A percentile compares a stretch with the other conserved stretches of the same genome.
These are phyloP conservation scores for Leccinum incarnatum DNA, from an alignment of 768 basidiomycete genomes.

Conservation along the genomic window DNA sequence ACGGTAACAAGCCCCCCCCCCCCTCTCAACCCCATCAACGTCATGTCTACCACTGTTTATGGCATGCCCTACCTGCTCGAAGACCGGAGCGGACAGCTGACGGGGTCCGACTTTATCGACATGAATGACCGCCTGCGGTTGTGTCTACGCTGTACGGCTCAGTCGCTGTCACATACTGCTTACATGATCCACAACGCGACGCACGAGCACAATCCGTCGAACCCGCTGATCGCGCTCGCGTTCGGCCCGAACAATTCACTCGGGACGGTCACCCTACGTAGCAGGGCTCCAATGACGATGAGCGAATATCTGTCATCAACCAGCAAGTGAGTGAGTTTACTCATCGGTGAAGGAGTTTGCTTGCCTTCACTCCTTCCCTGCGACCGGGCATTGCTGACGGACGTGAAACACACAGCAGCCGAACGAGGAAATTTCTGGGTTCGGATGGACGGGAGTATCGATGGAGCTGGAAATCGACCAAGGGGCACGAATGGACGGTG, in stretches of 20 bases:
- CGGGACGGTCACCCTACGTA: constrained; percentile 49
- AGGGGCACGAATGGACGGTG: constrained; percentile 65
- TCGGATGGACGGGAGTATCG: constrained; percentile 60
- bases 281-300: constrained; percentile 42
- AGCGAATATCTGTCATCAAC: constrained; percentile 41
- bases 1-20: neutral
- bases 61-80: constrained; percentile 63
- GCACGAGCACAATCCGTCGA: constrained; percentile 23
- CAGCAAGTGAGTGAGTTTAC: constrained; percentile 39
- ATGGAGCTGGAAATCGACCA: constrained; percentile 51
- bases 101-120: constrained; percentile 59
- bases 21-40: neutral
- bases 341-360: neutral
- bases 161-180: constrained; percentile 39
- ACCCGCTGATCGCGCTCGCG: constrained; percentile 47
- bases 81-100: constrained; percentile 54
- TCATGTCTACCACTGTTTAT: constrained; percentile 38
- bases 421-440: constrained; percentile 51
- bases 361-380: neutral
- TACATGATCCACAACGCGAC: constrained; percentile 53
- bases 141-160: constrained; percentile 46
- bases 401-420: constrained; percentile 34
- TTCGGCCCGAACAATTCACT: constrained; percentile 51
- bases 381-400: neutral
- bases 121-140: constrained; percentile 59